phyloP scores from a whole-genome alignment of 225 moss, liverwort and hornwort species.

The Antitrichia curtipendula region DNA sequence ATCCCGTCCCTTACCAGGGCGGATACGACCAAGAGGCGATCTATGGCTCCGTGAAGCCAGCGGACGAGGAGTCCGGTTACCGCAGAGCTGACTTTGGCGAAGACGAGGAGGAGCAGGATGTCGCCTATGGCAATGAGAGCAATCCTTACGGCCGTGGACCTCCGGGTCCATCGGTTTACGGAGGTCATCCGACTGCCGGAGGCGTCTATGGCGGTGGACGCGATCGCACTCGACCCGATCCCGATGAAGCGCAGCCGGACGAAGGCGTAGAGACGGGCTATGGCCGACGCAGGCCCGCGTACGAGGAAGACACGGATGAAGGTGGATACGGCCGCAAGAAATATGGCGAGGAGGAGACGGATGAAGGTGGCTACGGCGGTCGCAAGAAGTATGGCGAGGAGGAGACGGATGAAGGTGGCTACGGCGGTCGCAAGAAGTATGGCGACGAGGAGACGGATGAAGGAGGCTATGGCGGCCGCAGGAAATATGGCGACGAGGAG shows the following conservation, averaged over 20 bases:
- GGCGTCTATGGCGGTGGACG: conserved; percentile 27
- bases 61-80: conserved; percentile 29
- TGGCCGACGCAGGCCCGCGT: conserved; percentile 7
- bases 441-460: neutral
- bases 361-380: neutral
- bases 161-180: neutral
- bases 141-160: conserved; percentile 23
- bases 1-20: conserved; percentile 29
- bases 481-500: neutral
- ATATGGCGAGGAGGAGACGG: neutral
- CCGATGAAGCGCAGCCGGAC: conserved; percentile 29
- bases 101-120: conserved; percentile 20
- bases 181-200: neutral
- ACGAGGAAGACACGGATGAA: neutral
- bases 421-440: neutral
- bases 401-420: neutral
- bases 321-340: neutral
- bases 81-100: conserved; percentile 18
- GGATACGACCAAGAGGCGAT: conserved; percentile 25
- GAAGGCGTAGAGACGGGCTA: conserved; percentile 15
- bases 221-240: conserved; percentile 23
- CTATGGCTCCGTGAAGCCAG: conserved; percentile 42
- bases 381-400: neutral
- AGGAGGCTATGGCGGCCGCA: neutral
- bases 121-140: conserved; percentile 15